Evolutionary conservation across 2,329 filamentous ascomycete species (phyloP), one percentile per base, ranked within the genome.

Genomic region (Orbilia javanica): DNA sequence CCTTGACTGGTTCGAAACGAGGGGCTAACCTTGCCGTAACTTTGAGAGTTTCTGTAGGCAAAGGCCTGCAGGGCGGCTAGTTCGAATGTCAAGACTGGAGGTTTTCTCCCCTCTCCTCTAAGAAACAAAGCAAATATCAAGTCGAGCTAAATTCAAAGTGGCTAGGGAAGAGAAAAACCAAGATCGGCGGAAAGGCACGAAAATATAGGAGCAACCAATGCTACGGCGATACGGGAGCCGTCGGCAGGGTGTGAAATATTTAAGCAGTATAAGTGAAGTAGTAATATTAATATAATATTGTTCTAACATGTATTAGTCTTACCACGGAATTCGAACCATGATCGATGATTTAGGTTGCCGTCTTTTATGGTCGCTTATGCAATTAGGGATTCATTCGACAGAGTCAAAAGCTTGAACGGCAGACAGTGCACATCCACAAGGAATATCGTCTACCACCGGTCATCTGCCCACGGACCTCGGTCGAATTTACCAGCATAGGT

Each of bases 201-300:
- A n/a, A 4, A 44, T 44, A 44, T 44, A 1, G 42, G 8, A n/a
- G n/a, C n/a, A n/a, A n/a, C n/a, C n/a, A n/a, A n/a, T n/a, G n/a
- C n/a, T n/a, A n/a, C n/a, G n/a, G n/a, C n/a, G n/a, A n/a, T n/a
- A n/a, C n/a, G n/a, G n/a, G n/a, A 44, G 42, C 15, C 42, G 66
- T 71, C 50, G 60, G 64, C 34, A 29, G 36, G 53, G 31, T 27
- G 31, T 5, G 27, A 48, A 63, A 55, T 42, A 72, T 52, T 71
- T 78, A 78, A 78, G 67, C 74, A 67, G 62, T 78, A 78, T 78
- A 78, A 48, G 67, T 64, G 67, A 67, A 36, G 52, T 78, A 36
- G 62, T 78, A 78, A 78, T 63, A 57, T 44, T 52, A 63, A 72
- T 71, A 77, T 77, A 5, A 71, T 77, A 77, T 78, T 78, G 34